Conservation (phyloP, 1,284 basidiomycete species). For the Ustilago loliicola region DNA sequence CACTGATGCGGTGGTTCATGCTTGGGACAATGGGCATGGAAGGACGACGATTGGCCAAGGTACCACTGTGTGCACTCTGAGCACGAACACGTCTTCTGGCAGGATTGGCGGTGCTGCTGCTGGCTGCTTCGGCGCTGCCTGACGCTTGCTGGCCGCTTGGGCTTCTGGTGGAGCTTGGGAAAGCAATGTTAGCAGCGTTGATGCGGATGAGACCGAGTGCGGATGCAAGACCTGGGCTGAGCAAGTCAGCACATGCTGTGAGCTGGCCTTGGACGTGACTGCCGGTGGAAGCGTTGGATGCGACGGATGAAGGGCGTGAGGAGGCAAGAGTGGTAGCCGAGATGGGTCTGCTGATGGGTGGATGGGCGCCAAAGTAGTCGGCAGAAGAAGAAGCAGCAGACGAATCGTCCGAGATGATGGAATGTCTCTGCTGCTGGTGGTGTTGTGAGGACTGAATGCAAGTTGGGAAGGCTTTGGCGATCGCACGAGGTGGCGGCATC, state of each 20-base stretch:
- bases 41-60: constrained; percentile 36
- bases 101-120: constrained; percentile 17
- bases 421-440: constrained; percentile 28
- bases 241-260: constrained; percentile 46
- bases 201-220: constrained; percentile 52
- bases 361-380: constrained; percentile 22
- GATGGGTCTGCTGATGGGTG: constrained; percentile 33
- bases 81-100: constrained; percentile 31
- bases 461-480: constrained; percentile 12
- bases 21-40: constrained; percentile 57
- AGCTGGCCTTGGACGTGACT: constrained; percentile 49
- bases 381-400: constrained; percentile 46
- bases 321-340: constrained; percentile 45
- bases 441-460: constrained; percentile 8
- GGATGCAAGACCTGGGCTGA: constrained; percentile 57
- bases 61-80: constrained; percentile 34
- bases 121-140: constrained; percentile 2
- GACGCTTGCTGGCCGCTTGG: neutral
- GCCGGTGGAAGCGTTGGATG: constrained; percentile 44
- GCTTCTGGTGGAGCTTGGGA: constrained; percentile 19
- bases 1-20: constrained; percentile 54
- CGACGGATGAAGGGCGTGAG: constrained; percentile 54
- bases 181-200: constrained; percentile 19
- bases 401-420: constrained; percentile 46
- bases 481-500: constrained; percentile 29